phyloP scores from a whole-genome alignment of 371 early-diverging fungal genomes.

The Circinella umbellata region DNA sequence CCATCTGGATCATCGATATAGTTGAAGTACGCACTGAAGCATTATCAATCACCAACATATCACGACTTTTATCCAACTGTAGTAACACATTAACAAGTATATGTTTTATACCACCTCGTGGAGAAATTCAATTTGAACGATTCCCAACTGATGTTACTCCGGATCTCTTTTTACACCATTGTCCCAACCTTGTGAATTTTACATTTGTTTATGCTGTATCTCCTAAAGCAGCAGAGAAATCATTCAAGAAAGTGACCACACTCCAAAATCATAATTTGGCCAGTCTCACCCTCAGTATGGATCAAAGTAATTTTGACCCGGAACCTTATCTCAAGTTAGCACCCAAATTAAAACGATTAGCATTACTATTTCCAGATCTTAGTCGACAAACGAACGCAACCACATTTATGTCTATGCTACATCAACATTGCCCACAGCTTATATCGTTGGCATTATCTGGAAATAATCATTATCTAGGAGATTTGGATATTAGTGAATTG shows the following conservation, averaged over 20 bases:
- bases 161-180: background rate
- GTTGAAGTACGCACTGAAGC: background rate
- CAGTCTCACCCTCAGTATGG: background rate
- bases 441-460: background rate
- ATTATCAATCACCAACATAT: background rate
- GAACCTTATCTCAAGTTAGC: background rate
- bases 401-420: background rate
- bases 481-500: background rate
- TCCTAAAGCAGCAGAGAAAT: background rate
- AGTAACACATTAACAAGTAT: background rate
- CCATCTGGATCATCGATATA: background rate
- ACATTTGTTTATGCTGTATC: background rate
- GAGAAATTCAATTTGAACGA: background rate
- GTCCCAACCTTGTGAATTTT: background rate
- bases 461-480: background rate
- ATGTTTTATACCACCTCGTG: background rate
- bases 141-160: background rate
- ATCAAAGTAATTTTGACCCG: background rate
- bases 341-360: background rate
- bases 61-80: background rate
- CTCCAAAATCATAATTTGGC: background rate
- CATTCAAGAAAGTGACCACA: background rate
- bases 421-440: background rate
- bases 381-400: background rate
- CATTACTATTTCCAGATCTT: background rate